Base-by-base conservation (phyloP, 1,284 basidiomycete species). In the Amylostereum areolatum region DNA sequence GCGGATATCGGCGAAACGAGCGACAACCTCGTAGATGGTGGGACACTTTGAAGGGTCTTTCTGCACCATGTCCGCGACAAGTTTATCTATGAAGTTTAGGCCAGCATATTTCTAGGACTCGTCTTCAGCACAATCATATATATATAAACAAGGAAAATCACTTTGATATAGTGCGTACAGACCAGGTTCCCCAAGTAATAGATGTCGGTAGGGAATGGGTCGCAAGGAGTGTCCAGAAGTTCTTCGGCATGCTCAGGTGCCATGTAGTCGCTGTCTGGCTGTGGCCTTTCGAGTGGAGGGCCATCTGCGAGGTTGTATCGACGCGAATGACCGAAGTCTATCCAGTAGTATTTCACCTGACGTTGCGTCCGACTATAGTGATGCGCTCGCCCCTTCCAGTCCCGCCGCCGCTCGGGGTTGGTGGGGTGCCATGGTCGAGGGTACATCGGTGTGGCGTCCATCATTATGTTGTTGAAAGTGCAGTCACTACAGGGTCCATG, bases 121-220 rank as follows among this genome's bases (percentile, higher is more conserved):
- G 40, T 48, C 4, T 18, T 11, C 45, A 40, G 33, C 49, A 47
- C 53, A 34, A 8, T 9, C 25, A 7, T 10, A 11, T 9, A 39
- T 1, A 6, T 7, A n/a, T 39, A 39, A 12, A 43, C 12, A 28
- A 30, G 7, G 7, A 25, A 6, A 28, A 70, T 69, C 33, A 62
- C 51, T 0, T 69, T 6, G 47, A 67, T 67, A 4, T 56, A 43
- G 24, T 52, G 18, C 18, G 18, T 31, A 3, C 57, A 49, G 5
- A 71, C 59, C 1, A 63, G 32, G 25, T 69, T 67, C 0, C 69
- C 70, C 1, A 68, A 47, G 43, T 61, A 64, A 48, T 65, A 72
- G 0, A 71, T 48, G 41, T 72, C 70, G 1, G 64, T 66, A 0
- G 59, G 58, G 39, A 69, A 72, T 0, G 69, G 66, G 45, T 71